Evolutionary conservation across 352 stramenopile genomes (phyloP), one percentile per base, ranked within the genome.

Genomic region (Pythium aphanidermatum): DNA sequence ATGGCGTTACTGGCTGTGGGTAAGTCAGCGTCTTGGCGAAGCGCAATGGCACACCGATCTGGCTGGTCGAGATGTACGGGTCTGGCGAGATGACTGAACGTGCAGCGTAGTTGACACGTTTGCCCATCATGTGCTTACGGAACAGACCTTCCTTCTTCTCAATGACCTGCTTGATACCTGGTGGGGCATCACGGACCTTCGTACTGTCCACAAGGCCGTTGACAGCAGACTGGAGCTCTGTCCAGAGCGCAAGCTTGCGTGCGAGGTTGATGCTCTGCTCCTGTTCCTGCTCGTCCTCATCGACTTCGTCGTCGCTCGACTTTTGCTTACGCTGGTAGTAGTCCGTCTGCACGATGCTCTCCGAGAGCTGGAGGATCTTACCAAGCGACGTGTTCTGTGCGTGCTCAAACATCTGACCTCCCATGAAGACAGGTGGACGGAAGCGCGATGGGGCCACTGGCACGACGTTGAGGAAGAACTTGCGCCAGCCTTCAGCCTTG

Each of bases 61-160:
- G 96, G 52, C 97, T 98, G n/a, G 95, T 99, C 60, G 95, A 96
- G 46, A 99, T 97, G 74, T 99, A 99, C 29, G 96, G 96, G 47
- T 99, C 97, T 2, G 97, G 97, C 37, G 95, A 99, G 65, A 99
- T 99, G 46, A 99, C 97, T 10, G 94, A 99, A 7, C 97, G 91
- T 51, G 97, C 98, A 0, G 96, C 95, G 70, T 97, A 99, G 74
- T 99, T 98, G 17, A 99, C 97, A 54, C 97, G 96, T 77, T 99
- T 99, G 37, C 97, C 97, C 84, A 95, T 95, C 84, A 95, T 95
- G 58, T 94, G 77, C 70, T 99, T 99, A 29, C 97, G 94, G 70
- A 99, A 99, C 10, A 99, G 82, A 55, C 97, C 97, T 68, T 99
- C 95, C 68, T 99, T 99, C 68, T 98, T 98, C 73, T 99, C 97